Evolutionary conservation across 2,329 filamentous ascomycete species (phyloP), one percentile per base, ranked within the genome.

Genomic region (Pestalotiopsis sp.): DNA sequence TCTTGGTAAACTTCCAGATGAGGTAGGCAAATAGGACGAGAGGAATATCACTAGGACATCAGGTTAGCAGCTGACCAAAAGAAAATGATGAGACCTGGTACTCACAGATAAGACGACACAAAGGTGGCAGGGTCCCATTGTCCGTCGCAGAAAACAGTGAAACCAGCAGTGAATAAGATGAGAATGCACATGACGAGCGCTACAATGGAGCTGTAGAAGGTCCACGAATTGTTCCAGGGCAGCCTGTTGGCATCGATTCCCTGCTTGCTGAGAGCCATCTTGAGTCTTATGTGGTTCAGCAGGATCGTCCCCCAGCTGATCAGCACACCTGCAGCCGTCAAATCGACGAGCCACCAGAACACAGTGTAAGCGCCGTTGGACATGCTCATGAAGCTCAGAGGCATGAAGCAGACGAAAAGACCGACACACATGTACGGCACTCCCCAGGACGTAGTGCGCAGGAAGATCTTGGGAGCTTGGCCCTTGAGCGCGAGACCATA

Each of bases 151-250:
- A 91, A 91, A 3, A 89, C 87, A 2, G 81, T 75, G 72, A 94
- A 94, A 0, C 92, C 92, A 49, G 89, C 88, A 4, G 92, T 94
- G 56, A 94, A 82, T 3, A 94, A 80, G 69, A 93, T 90, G 56
- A 92, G 78, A 36, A 90, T 81, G 74, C 85, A 88, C 82, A 90
- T 87, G 70, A 83, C 75, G 4, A 95, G 82, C 0, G 88, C 87
- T 9, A 82, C 79, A 72, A 85, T 90, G 0, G 92, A 92, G 13
- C 85, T 87, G 72, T 89, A 90, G 13, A 84, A 74, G 4, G 89
- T 91, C 85, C 89, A 91, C 17, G 80, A 83, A 72, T 90, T 90
- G 75, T 88, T 81, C 90, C 90, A 92, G 0, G 90, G 90, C 36
- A 92, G 77, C 4, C 83, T 80, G 6, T 75, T 74, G 0, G 79